Evolutionary conservation across 1,284 basidiomycete species (phyloP), one percentile per base, ranked within the genome.

Genomic region (Cutaneotrichosporon curvatum): DNA sequence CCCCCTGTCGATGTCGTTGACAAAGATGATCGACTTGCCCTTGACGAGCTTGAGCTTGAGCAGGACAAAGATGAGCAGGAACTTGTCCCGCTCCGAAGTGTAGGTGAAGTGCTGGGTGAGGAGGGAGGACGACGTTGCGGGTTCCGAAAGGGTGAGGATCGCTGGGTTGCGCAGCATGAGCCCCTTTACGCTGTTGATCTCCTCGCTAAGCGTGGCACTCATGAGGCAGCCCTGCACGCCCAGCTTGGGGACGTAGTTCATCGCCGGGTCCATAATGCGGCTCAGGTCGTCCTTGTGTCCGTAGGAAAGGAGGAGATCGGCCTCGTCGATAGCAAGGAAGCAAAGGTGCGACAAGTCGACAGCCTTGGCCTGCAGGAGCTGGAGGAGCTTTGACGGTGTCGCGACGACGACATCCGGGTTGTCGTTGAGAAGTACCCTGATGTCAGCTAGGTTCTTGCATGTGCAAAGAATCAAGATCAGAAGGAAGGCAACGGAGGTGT

Each of bases 171-270:
- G 78, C 21, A 98, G 73, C 4, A 86, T 79, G 25, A 97, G 76
- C 4, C 89, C 88, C 68, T 95, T 94, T 47, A 99, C 76, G 53
- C 82, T 78, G 61, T 91, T 85, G 4, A 98, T 88, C 61, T 98
- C 95, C 58, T 91, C 86, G 16, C 90, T 92, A 81, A 99, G 85
- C 0, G 95, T 99, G 3, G 95, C 95, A 65, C 87, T 91, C 90
- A 98, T 96, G 40, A 98, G 75, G 70, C 94, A 94, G 8, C 87
- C 88, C 69, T 98, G 95, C 60, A 86, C 89, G 21, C 70, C 71
- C 37, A 94, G 79, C 61, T 84, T 86, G 12, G 94, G 91, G 6
- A 98, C 77, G 60, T 80, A 83, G 39, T 72, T 73, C 35, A 62
- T 67, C 2, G 61, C 62, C 0, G 73, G 70, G 43, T 77, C 78